These are phyloP conservation scores for Eustoma russellianum DNA, from an alignment of 257 asterid species.

Conservation along the genomic window DNA sequence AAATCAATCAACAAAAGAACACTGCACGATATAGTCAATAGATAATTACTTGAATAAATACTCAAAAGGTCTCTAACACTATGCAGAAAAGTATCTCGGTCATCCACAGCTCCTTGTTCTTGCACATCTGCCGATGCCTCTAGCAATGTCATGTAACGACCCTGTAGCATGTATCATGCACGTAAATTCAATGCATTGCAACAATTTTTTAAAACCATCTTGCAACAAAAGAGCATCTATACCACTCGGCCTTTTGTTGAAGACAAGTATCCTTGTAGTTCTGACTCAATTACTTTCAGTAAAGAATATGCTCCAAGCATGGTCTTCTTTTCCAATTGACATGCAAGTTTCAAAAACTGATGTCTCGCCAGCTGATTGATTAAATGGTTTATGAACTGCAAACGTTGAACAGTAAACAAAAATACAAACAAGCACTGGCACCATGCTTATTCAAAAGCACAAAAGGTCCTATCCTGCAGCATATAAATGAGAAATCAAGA, in stretches of 20 bases:
- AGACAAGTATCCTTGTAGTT: slow-evolving; percentile 89
- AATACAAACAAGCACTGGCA: too few relatives aligned
- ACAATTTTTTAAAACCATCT: too few relatives aligned
- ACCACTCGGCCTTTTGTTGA: slow-evolving; percentile 91
- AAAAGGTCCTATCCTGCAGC: too few relatives aligned
- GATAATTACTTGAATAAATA: slow-evolving; percentile 75
- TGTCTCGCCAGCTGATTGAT: slow-evolving; percentile 81
- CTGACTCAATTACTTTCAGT: slow-evolving; percentile 85
- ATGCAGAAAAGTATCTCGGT: slow-evolving; percentile 88
- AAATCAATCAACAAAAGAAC: slow-evolving; percentile 1
- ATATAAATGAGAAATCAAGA: too few relatives aligned
- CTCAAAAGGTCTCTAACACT: slow-evolving; percentile 95
- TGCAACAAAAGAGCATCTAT: slow-evolving; percentile 16
- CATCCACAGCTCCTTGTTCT: slow-evolving; percentile 99
- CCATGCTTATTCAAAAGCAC: too few relatives aligned
- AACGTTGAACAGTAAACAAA: slow-evolving; percentile 1
- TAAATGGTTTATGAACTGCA: slow-evolving; percentile 89
- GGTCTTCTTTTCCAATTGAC: slow-evolving; percentile 91
- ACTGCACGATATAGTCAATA: slow-evolving; percentile 10
- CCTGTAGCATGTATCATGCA: slow-evolving; percentile 30
- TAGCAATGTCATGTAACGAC: slow-evolving; percentile 70
- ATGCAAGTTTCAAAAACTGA: slow-evolving; percentile 80
- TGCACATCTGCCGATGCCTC: slow-evolving; percentile 87
- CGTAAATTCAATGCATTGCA: slow-evolving; percentile 6
- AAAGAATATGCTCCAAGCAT: slow-evolving; percentile 90